Conservation (phyloP, 2,329 filamentous ascomycete species). For the Verticillium klebahnii region DNA sequence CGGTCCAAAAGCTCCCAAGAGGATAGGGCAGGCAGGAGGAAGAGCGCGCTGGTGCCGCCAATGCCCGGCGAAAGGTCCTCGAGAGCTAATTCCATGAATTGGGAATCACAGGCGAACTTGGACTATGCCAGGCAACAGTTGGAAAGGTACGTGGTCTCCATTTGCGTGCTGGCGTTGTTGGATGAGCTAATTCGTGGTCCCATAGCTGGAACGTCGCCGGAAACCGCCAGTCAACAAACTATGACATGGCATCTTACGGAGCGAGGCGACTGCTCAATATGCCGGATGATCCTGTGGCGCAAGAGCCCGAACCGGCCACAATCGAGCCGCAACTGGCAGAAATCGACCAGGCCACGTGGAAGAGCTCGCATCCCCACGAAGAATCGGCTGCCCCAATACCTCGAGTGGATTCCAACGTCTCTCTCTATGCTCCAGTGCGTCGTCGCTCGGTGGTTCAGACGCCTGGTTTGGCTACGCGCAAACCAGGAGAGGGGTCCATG, state of each 20-base stretch:
- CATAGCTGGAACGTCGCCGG: conserved; percentile 25
- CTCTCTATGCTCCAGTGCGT: conserved; percentile 42
- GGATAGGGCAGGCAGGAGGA: conserved; percentile 4
- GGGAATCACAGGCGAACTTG: conserved; percentile 11
- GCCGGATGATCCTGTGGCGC: conserved; percentile 23
- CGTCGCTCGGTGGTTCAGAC: conserved; percentile 43
- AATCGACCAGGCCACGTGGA: conserved; percentile 28
- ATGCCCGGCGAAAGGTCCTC: conserved; percentile 9
- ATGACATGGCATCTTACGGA: conserved; percentile 40
- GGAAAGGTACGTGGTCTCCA: conserved; percentile 6
- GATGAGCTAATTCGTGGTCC: conserved; percentile 5
- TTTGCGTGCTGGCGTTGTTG: background rate
- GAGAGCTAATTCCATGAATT: conserved; percentile 13
- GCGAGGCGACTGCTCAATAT: conserved; percentile 37
- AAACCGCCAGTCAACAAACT: conserved; percentile 34
- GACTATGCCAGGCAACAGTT: conserved; percentile 14
- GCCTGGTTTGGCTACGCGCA: conserved; percentile 45
- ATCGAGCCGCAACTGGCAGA: conserved; percentile 28
- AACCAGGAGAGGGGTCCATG: conserved; percentile 6
- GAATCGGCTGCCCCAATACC: conserved; percentile 23
- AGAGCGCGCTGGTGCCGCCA: conserved; percentile 4
- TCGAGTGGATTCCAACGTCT: conserved; percentile 41
- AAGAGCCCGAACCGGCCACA: conserved; percentile 25
- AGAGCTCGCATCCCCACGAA: conserved; percentile 27
- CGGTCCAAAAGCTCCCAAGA: conserved; percentile 13